Percentiles rank a stretch among this genome's conserved stretches.
phyloP scores from a whole-genome alignment of 495 filamentous ascomycete species.

The Cenococcum geophilum region DNA sequence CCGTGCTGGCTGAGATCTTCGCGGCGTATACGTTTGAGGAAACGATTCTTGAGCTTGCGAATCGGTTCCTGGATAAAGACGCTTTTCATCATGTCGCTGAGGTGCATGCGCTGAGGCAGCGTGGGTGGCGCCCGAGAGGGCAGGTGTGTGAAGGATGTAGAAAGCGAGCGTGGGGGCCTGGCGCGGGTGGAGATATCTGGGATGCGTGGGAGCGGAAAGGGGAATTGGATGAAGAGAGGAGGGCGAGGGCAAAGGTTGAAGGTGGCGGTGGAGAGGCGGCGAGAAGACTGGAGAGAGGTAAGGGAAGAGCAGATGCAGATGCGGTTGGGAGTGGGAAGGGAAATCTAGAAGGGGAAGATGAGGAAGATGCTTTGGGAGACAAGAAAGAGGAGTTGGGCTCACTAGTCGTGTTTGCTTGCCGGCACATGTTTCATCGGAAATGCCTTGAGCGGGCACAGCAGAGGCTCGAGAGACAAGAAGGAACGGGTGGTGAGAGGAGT shows the following conservation, averaged over 20 bases:
- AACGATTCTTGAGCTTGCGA: constrained; percentile 76
- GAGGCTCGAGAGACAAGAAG: constrained; percentile 4
- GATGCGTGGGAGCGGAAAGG: constrained; percentile 66
- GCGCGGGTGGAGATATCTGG: constrained; percentile 70
- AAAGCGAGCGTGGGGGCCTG: constrained; percentile 81
- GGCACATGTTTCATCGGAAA: constrained; percentile 37
- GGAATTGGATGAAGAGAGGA: constrained; percentile 34
- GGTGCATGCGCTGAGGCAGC: constrained; percentile 66
- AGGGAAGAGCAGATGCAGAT: constrained; percentile 28
- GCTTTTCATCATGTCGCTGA: constrained; percentile 79
- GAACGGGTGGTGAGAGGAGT: background rate
- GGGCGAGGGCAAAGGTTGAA: constrained; percentile 20
- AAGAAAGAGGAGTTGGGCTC: constrained; percentile 19
- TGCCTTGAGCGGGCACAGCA: constrained; percentile 32
- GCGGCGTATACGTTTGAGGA: constrained; percentile 92
- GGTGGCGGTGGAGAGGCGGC: constrained; percentile 21
- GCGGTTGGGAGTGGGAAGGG: constrained; percentile 20
- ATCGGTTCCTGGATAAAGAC: constrained; percentile 80
- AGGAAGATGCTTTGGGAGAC: constrained; percentile 15
- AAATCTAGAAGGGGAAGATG: constrained; percentile 1
- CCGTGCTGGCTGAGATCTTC: constrained; percentile 82
- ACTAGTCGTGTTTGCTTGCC: constrained; percentile 41
- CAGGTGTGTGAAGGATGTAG: constrained; percentile 85
- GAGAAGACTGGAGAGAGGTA: constrained; percentile 19
- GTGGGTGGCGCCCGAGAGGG: constrained; percentile 81